Base-by-base conservation (phyloP, 1,284 basidiomycete species). In the Cutaneotrichosporon cavernicola region DNA sequence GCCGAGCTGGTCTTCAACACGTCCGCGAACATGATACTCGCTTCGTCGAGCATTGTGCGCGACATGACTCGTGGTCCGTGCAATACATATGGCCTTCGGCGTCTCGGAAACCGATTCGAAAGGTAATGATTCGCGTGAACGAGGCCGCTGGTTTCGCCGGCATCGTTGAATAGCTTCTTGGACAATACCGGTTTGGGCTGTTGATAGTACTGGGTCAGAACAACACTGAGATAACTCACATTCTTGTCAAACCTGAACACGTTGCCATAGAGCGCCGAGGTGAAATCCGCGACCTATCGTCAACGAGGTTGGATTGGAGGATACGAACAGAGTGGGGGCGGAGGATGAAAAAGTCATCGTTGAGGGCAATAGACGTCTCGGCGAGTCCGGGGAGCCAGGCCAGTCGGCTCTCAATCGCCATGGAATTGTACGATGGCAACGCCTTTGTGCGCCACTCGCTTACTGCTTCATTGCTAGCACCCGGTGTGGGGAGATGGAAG, bases 391-490 rank as follows among this genome's bases (percentile, higher is more conserved):
- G 76, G 11, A 79, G 59, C 72, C 77, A 79, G 0, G 75, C 76
- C 5, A 79, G 62, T 9, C 77, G 63, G 47, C 70, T 72, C 58
- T 80, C 79, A 57, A 80, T 79, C 1, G 77, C 69, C 75, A 76
- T 79, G 10, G 78, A 80, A 56, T 79, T 79, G 70, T 74, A 80
- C n/a, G 69, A 73, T 5, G 78, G 79, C 16, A 79, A 58, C 5
- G 77, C 76, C 21, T 69, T 71, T 32, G 67, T 65, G 10, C 72
- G 60, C 75, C 75, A 80, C 46, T 71, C 67, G 13, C 49, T 21
- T 47, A 77, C 74, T 4, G 69, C 59, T 32, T 62, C 66, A 50
- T 65, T 68, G 3, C 65, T 67, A 10, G 62, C 8, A 0, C 50
- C 69, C 43, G 70, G 66, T 18, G 68, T 68, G 2, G 78, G 77